Evolutionary conservation across 768 basidiomycete species (phyloP).

Genomic region (Podaxis sp.): DNA sequence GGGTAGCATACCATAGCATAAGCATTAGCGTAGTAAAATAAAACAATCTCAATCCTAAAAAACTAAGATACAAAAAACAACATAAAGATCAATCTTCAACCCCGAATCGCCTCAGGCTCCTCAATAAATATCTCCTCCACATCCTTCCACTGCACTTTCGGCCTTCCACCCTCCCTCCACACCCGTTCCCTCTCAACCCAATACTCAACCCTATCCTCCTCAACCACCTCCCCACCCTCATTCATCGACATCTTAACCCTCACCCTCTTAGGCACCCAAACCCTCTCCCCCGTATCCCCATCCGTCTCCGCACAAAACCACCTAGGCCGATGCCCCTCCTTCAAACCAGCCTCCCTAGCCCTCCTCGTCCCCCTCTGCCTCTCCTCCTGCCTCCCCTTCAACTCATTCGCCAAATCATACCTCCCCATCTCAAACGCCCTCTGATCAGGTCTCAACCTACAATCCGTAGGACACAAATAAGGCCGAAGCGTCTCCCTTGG

Average conservation of each 20-base stretch:
- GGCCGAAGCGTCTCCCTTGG: conserved; percentile 64
- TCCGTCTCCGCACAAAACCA: conserved; percentile 88
- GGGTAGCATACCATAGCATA: not conserved
- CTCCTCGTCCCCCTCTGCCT: conserved; percentile 70
- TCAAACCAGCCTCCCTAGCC: conserved; percentile 68
- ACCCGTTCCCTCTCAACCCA: conserved; percentile 24
- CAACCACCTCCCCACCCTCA: conserved; percentile 39
- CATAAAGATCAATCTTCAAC: not conserved
- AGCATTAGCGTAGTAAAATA: not conserved
- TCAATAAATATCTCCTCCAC: conserved; percentile 85
- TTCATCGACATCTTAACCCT: conserved; percentile 31
- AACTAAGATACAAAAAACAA: not conserved
- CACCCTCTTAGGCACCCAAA: conserved; percentile 71
- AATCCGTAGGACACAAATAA: conserved; percentile 86
- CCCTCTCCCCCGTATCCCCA: conserved; percentile 83
- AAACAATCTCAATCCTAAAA: conserved; percentile 10
- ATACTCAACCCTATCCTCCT: conserved; percentile 32
- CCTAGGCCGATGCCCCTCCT: conserved; percentile 71
- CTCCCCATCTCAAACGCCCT: conserved; percentile 88
- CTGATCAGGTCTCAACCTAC: conserved; percentile 88
- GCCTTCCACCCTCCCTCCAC: conserved; percentile 38
- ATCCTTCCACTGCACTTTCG: conserved; percentile 30
- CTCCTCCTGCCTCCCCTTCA: conserved; percentile 82
- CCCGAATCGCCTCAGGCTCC: conserved; percentile 37
- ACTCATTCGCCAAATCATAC: conserved; percentile 78